Evolutionary conservation across 352 stramenopile species (phyloP).

Genomic region (Phytophthora foliorum): DNA sequence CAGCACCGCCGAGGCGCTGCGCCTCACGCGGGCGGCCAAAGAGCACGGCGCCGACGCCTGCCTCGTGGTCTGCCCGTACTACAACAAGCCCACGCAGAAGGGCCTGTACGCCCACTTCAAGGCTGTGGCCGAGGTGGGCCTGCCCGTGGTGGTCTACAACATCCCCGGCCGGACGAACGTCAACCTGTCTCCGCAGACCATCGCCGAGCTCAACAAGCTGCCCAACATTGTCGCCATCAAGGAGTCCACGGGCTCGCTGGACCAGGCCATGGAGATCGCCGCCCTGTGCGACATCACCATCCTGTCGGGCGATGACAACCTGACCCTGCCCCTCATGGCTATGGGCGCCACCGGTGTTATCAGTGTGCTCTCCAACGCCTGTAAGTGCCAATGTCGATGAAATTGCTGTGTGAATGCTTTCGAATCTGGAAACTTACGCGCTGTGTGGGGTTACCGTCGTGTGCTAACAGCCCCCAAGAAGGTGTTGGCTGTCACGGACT

Average conservation of each 20-base stretch:
- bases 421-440: not conserved
- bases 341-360: constrained; percentile 92
- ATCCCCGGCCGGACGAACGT: constrained; percentile 97
- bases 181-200: constrained; percentile 95
- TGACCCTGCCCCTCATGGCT: constrained; percentile 91
- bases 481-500: constrained; percentile 84
- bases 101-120: constrained; percentile 97
- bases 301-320: constrained; percentile 92
- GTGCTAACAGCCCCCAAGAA: constrained; percentile 73
- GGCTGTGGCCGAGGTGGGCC: constrained; percentile 81
- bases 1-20: constrained; percentile 89
- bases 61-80: constrained; percentile 98
- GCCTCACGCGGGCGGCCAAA: constrained; percentile 90
- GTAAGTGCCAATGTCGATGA: constrained; percentile 45
- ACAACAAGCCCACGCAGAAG: constrained; percentile 99
- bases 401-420: too few species aligned
- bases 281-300: constrained; percentile 93
- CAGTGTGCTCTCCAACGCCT: constrained; percentile 92
- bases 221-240: constrained; percentile 98
- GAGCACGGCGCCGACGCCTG: constrained; percentile 95
- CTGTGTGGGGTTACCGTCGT: constrained; percentile 13
- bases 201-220: constrained; percentile 94
- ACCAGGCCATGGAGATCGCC: constrained; percentile 91
- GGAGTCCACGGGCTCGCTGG: constrained; percentile 96
- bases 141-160: constrained; percentile 98